Evolutionary conservation across 2,329 filamentous ascomycete species (phyloP), one percentile per base, ranked within the genome.

Genomic region (Zymoseptoria tritici): DNA sequence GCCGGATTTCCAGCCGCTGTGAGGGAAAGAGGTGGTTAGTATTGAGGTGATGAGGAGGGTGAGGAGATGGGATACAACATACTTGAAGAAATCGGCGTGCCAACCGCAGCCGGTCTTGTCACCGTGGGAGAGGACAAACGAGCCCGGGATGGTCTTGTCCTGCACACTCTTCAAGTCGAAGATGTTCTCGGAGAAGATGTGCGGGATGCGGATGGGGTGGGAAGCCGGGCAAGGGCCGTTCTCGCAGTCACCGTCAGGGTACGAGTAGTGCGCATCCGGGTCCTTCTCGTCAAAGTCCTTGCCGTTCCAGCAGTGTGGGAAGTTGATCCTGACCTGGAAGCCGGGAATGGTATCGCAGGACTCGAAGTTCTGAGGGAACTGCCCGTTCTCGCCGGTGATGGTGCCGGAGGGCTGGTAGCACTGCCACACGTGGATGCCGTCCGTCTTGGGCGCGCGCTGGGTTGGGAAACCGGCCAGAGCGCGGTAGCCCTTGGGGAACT

Each of bases 301-400:
- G 46, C 86, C 86, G 73, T 90, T 83, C 80, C 88, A 89, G 79
- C 87, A 90, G 20, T 85, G 85, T 9, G 87, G 87, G 75, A 89
- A 88, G 77, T 88, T 85, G 53, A 89, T 76, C 63, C 89, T 85
- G 57, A 82, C 80, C 31, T 86, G 83, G 57, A 85, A 75, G 49
- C 82, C 77, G 54, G 81, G 64, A 55, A 67, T 66, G 19, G 62
- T 80, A 69, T 87, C 82, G 71, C 89, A 91, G 68, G 86, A 81
- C 70, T 82, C 80, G 68, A 86, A 80, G 36, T 88, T 88, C 71
- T 92, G 87, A 13, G 85, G 75, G 21, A 77, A 76, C 2, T 78
- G 81, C 52, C 84, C 80, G 9, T 75, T 74, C 21, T 74, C 70
- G 20, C 74, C 73, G 8, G 78, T 72, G 54, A 73, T 75, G 50